Evolutionary conservation across 208 protist genomes (phyloP), one percentile per base, ranked within the genome.

Genomic region (Acanthamoeba sp.): DNA sequence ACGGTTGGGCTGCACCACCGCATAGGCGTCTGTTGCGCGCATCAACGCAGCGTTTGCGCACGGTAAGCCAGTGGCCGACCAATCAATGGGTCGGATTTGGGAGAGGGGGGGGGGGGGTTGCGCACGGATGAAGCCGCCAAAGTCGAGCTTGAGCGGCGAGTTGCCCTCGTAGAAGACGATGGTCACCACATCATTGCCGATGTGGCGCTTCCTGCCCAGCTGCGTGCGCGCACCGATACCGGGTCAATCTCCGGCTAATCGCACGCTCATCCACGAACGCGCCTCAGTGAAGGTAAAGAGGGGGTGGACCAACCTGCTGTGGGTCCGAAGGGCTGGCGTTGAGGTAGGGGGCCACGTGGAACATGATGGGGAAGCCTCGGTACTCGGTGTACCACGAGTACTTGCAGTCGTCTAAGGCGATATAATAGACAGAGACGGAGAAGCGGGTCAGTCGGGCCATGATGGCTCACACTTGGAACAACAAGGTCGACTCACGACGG

Each of bases 121-220:
- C 71, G 71, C 50, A 82, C 71, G 71, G 40, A 82, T 82, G 71
- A 82, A 82, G 36, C 71, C 71, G 22, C 71, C 71, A 45, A 82
- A 82, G 71, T 82, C 71, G 40, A 82, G 71, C 38, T 82, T 82
- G 36, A 82, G 71, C 36, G 71, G 71, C 38, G 38, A 16, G 40
- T 82, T 82, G 71, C 71, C 71, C 36, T 82, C 71, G 18, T 82
- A 82, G 71, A 82, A 82, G 71, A 82, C 71, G 32, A 82, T 82
- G n/a, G 40, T 48, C 2, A 82, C 71, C 12, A 82, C 71, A 24
- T 82, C 71, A 24, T 82, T 82, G 71, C 71, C 71, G 71, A 82
- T 82, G 71, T 82, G 71, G 9, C 71, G 71, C 71, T 82, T 82
- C 16, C 71, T 9, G 32, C 71, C 71, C 71, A 82, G 71, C 71